Evolutionary conservation across 108 stramenopile genomes (phyloP), one percentile per base, ranked within the genome.

Genomic region (Cylindrotheca closterium): DNA sequence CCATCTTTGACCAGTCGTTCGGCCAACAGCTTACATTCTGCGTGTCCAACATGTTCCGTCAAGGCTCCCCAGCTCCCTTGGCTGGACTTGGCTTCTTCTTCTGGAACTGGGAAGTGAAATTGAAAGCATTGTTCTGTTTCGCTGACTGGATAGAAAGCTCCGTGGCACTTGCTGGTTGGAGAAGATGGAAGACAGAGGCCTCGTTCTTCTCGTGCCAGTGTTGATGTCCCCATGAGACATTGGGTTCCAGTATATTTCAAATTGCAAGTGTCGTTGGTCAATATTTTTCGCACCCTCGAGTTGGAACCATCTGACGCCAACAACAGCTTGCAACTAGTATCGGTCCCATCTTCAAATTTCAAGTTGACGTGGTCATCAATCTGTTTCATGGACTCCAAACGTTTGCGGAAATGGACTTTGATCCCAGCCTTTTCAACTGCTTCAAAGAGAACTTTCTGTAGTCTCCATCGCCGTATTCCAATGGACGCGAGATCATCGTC

Each of bases 281-380:
- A 69, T n/a, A 79, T 65, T 7, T 56, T 68, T n/a, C 85, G 74
- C 7, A 81, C 78, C 33, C 65, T 56, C 37, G 82, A 83, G 47
- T 87, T 87, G 80, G 77, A 66, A 42, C 86, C 86, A 61, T 87
- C 86, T 0, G 80, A 77, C 3, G 80, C 86, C 34, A 87, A 71
- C 4, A 81, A 34, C 5, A 87, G 58, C 2, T 78, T 54, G 10
- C 77, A 30, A 3, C 46, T 65, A 17, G 66, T 19, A 17, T 22
- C 51, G 4, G 85, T 58, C 23, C 82, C 86, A 54, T 87, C 86
- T n/a, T 68, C 68, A 68, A 83, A 83, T 22, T 63, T 27, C 26
- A 82, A 49, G 2, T 46, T 10, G 17, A 68, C 56, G 24, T 29
- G 55, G 3, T 23, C 33, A 3, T 17, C 10, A 2, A 12, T 4